Conservation (phyloP, 2,329 filamentous ascomycete genomes). For the Drechslerella dactyloides region DNA sequence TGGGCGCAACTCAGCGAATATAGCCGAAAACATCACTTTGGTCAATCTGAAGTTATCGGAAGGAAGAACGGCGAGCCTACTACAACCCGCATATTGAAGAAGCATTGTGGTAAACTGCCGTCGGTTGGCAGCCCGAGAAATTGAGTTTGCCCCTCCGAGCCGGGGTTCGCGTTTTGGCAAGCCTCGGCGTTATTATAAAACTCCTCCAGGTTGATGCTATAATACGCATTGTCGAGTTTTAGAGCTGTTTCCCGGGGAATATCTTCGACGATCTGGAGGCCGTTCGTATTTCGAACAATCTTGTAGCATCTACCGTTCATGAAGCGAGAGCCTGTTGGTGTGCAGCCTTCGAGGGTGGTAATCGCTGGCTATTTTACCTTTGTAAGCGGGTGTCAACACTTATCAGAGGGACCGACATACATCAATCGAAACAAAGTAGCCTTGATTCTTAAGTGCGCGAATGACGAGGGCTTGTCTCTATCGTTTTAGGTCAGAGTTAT, state of each 20-base stretch:
- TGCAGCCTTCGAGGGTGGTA: constrained; percentile 11
- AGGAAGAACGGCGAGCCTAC: too few species aligned
- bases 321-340: constrained; percentile 28
- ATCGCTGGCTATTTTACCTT: neutral
- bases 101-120: constrained; percentile 20
- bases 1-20: too few species aligned
- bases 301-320: constrained; percentile 24
- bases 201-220: constrained; percentile 10
- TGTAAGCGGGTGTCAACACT: neutral
- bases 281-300: neutral
- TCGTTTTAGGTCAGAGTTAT: too few species aligned
- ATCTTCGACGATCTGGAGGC: neutral
- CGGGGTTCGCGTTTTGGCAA: constrained; percentile 9
- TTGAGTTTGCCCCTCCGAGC: constrained; percentile 2
- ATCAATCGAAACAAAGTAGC: constrained; percentile 19
- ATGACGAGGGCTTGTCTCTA: constrained; percentile 22
- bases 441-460: constrained; percentile 14
- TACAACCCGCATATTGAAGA: constrained; percentile 16
- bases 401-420: constrained; percentile 12
- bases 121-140: constrained; percentile 1
- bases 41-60: too few species aligned
- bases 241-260: constrained; percentile 14
- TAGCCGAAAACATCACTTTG: too few species aligned
- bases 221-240: constrained; percentile 16
- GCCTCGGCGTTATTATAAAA: constrained; percentile 20